Conservation (phyloP, 257 asterid species). For the Primulina tabacum region DNA sequence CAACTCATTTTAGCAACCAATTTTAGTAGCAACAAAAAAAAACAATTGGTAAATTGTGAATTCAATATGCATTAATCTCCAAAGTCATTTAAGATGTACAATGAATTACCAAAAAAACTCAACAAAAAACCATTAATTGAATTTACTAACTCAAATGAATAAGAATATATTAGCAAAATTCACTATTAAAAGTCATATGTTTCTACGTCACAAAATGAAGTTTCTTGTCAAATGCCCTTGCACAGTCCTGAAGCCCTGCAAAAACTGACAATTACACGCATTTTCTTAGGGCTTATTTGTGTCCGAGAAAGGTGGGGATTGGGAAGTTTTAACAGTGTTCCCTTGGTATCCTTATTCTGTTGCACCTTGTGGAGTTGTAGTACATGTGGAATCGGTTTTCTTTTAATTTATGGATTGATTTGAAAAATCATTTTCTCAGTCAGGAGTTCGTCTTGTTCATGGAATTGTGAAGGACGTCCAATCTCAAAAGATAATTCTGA, state of each 20-base stretch:
- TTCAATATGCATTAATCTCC: too few species aligned
- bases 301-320: neutral
- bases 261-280: neutral
- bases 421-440: conserved; percentile 60
- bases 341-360: conserved; percentile 12
- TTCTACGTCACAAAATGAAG: neutral
- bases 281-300: neutral
- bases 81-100: too few species aligned
- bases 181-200: too few species aligned
- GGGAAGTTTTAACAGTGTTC: neutral
- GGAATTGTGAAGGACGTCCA: conserved; percentile 91
- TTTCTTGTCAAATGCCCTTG: neutral
- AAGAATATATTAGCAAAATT: too few species aligned
- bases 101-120: too few species aligned
- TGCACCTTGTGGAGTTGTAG: conserved; percentile 10
- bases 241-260: neutral
- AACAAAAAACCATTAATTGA: too few species aligned
- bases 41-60: too few species aligned
- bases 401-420: conserved; percentile 18
- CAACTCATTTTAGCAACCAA: too few species aligned
- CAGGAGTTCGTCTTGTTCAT: conserved; percentile 88
- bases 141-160: too few species aligned
- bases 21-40: too few species aligned
- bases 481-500: conserved; percentile 67
- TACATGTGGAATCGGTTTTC: neutral